Evolutionary conservation across 31 red algal genomes (phyloP).

Genomic region (Endocladia muricata): DNA sequence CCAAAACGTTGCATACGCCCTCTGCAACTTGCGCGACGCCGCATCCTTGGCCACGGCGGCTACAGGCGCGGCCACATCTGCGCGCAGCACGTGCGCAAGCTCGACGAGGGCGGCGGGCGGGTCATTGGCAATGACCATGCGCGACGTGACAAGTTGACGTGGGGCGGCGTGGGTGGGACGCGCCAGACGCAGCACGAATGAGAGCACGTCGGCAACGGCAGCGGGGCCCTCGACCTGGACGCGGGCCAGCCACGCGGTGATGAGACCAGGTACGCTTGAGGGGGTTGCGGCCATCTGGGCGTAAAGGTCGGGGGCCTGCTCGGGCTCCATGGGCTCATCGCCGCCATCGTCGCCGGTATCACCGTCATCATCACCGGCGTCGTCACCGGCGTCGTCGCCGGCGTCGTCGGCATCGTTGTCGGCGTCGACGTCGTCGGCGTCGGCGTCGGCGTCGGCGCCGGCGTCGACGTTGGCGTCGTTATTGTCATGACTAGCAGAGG

Average conservation of each 20-base stretch:
- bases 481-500: too few species aligned
- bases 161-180: constrained; percentile 13
- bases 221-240: constrained; percentile 56
- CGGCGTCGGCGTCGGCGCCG: too few species aligned
- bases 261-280: constrained; percentile 16
- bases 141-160: constrained; percentile 7
- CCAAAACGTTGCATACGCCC: constrained; percentile 62
- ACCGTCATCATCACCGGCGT: too few species aligned
- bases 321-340: not conserved
- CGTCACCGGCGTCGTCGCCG: too few species aligned
- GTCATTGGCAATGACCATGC: constrained; percentile 33
- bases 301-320: constrained; percentile 5
- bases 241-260: constrained; percentile 35
- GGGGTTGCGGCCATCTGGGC: not conserved
- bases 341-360: not conserved
- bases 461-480: too few species aligned
- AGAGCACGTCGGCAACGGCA: constrained; percentile 35
- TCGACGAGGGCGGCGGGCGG: not conserved
- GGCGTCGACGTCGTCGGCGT: too few species aligned
- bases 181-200: constrained; percentile 34
- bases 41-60: constrained; percentile 18
- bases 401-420: too few species aligned
- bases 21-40: constrained; percentile 20
- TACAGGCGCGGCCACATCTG: constrained; percentile 27
- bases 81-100: constrained; percentile 3